Evolutionary conservation across 768 basidiomycete species (phyloP).

Genomic region (Boletus speciosus): DNA sequence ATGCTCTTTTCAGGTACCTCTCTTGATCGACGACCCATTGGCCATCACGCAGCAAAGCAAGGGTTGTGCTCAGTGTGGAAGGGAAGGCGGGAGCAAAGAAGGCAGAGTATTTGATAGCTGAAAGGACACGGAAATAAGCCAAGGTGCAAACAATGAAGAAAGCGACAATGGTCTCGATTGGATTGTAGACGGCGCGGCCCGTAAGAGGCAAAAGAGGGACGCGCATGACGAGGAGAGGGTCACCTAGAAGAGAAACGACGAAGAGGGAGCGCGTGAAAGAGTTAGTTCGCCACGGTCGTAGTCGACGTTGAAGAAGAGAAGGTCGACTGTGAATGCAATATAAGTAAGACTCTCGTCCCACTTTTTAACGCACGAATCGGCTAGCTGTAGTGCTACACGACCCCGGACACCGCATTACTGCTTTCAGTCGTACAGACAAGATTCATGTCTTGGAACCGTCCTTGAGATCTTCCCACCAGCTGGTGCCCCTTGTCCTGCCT

Average conservation of each 20-base stretch:
- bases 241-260: too few species aligned
- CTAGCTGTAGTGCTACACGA: slow-evolving; percentile 12
- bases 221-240: slow-evolving; percentile 40
- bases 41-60: slow-evolving; percentile 49
- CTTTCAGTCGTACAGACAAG: background rate
- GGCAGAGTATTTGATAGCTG: slow-evolving; percentile 83
- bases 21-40: slow-evolving; percentile 67
- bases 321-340: background rate
- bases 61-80: slow-evolving; percentile 49
- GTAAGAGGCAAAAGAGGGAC: slow-evolving; percentile 66
- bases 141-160: slow-evolving; percentile 88
- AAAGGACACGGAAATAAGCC: slow-evolving; percentile 91
- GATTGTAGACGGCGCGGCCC: slow-evolving; percentile 67
- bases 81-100: slow-evolving; percentile 62
- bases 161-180: slow-evolving; percentile 88
- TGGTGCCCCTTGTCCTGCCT: background rate
- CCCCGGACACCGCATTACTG: slow-evolving; percentile 24
- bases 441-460: background rate
- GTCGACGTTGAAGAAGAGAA: background rate
- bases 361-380: slow-evolving; percentile 28
- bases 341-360: slow-evolving; percentile 26
- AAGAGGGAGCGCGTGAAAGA: background rate
- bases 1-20: slow-evolving; percentile 40
- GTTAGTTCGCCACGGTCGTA: background rate
- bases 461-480: background rate